phyloP scores from a whole-genome alignment of 2,329 filamentous ascomycete species.

The Fusarium domesticum region DNA sequence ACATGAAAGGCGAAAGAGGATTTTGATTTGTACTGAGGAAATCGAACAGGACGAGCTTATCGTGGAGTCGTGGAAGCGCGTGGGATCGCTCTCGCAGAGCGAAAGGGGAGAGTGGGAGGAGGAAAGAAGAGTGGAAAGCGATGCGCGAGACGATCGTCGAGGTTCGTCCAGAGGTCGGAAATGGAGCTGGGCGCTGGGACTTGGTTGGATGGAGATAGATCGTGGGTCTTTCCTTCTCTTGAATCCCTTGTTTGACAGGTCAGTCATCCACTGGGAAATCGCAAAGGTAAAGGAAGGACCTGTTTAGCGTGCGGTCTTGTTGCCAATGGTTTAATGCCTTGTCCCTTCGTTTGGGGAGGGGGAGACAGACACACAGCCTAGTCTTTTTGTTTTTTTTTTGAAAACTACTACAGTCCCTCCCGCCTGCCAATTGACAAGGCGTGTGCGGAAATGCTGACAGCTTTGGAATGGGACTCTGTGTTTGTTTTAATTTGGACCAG shows the following conservation, averaged over 20 bases:
- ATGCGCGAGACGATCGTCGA: conserved; percentile 26
- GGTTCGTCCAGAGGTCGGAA: conserved; percentile 14
- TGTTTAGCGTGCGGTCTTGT: not conserved
- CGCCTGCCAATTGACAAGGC: not conserved
- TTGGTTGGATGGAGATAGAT: conserved; percentile 13
- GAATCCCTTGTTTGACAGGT: not conserved
- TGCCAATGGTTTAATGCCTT: not conserved
- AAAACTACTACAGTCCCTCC: no score
- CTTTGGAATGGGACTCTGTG: not conserved
- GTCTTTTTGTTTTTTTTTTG: no score
- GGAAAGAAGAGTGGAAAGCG: conserved; percentile 5
- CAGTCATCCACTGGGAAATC: not conserved
- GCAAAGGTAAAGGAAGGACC: not conserved
- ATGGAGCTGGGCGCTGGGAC: not conserved
- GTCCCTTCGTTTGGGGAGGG: no score
- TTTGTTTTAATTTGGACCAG: not conserved
- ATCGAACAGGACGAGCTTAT: no score
- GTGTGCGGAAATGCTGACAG: not conserved
- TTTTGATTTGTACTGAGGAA: conserved; percentile 1
- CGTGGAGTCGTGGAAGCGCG: conserved; percentile 4
- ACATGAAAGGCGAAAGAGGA: conserved; percentile 29
- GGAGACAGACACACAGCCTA: no score
- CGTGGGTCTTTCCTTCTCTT: conserved; percentile 15
- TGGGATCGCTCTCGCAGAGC: conserved; percentile 16
- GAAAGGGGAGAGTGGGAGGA: conserved; percentile 15